Evolutionary conservation across 129 eudicot genomes (phyloP).

Genomic region (Apium graveolens): DNA sequence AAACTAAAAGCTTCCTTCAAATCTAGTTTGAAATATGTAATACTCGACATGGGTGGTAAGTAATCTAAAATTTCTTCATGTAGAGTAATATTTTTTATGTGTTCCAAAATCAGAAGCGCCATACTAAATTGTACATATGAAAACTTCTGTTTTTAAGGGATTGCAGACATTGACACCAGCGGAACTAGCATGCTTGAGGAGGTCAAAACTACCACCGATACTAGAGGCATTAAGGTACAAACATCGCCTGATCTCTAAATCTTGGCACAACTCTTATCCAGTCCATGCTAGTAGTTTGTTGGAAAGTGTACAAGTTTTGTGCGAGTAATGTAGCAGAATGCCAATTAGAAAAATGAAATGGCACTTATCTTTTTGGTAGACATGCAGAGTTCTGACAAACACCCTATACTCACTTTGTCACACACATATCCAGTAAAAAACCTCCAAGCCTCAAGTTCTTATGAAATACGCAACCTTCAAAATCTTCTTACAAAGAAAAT

Average conservation of each 20-base stretch:
- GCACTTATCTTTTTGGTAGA: background rate
- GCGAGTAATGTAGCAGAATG: background rate
- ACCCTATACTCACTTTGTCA: background rate
- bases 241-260: background rate
- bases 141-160: constrained; percentile 34
- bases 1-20: constrained; percentile 41
- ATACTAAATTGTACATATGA: background rate
- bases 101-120: background rate
- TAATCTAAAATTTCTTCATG: background rate
- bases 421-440: background rate
- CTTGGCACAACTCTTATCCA: background rate
- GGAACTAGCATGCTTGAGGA: constrained; percentile 92
- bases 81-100: background rate
- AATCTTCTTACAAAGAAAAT: background rate
- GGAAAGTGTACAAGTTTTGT: background rate
- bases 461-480: background rate
- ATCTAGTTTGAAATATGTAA: constrained; percentile 45
- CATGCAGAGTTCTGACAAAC: background rate
- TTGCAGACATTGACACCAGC: constrained; percentile 87
- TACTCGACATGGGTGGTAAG: constrained; percentile 80
- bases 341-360: background rate
- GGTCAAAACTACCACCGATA: constrained; percentile 50
- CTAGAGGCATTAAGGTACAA: constrained; percentile 71
- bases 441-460: background rate
- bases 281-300: background rate